These are phyloP conservation scores for Solanum hybrid DNA, from an alignment of 305 asterid genomes.

Conservation along the genomic window DNA sequence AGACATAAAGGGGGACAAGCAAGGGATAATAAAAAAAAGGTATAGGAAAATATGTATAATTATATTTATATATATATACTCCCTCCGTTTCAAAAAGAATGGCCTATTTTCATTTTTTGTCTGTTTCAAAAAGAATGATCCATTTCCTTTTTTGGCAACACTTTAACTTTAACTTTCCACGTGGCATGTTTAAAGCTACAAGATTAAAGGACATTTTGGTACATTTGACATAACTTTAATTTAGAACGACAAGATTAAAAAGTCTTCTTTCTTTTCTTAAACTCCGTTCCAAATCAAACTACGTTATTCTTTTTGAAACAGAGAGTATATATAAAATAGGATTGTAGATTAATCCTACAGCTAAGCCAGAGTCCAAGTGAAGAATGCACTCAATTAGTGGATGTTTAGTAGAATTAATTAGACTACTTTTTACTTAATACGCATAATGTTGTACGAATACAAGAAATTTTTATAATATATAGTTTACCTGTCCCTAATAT, in stretches of 20 bases:
- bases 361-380: constrained; percentile 1
- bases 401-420: neutral
- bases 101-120: too few relatives aligned
- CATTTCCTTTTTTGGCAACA: too few relatives aligned
- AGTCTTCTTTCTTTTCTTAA: too few relatives aligned
- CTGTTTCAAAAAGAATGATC: too few relatives aligned
- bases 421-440: neutral
- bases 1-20: constrained; percentile 6
- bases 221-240: too few relatives aligned
- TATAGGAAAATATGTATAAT: neutral
- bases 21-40: neutral
- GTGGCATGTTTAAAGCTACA: too few relatives aligned
- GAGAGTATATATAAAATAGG: neutral
- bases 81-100: too few relatives aligned
- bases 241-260: too few relatives aligned
- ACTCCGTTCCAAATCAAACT: too few relatives aligned
- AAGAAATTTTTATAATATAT: neutral
- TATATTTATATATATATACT: neutral
- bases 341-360: neutral
- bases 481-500: neutral
- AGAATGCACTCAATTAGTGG: constrained; percentile 6
- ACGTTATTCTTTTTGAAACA: too few relatives aligned
- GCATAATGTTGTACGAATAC: constrained; percentile 2
- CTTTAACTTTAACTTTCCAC: too few relatives aligned
- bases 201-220: too few relatives aligned